phyloP scores from a whole-genome alignment of 768 basidiomycete species.

The Kwoniella bestiolae region DNA sequence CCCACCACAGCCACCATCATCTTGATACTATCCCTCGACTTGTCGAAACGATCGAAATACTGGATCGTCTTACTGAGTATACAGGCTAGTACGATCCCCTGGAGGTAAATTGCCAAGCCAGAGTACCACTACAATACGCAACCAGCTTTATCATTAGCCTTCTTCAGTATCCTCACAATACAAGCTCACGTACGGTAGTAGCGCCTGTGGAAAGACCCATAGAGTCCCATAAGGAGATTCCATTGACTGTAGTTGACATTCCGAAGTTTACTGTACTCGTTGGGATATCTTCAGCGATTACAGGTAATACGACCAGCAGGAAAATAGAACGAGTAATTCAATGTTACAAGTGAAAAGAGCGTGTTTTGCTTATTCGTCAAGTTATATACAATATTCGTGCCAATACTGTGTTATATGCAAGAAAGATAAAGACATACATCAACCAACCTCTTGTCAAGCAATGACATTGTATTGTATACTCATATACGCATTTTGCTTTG shows the following conservation, averaged over 20 bases:
- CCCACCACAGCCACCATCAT: not conserved
- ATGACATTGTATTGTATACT: not conserved
- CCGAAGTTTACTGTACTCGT: too few relatives aligned
- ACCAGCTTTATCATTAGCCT: too few relatives aligned
- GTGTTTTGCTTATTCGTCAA: too few relatives aligned
- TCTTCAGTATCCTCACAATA: too few relatives aligned
- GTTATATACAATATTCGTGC: too few relatives aligned
- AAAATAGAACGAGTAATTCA: too few relatives aligned
- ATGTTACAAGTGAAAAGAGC: too few relatives aligned
- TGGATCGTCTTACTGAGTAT: not conserved
- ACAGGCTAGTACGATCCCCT: not conserved
- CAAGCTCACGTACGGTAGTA: not conserved
- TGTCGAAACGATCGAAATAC: not conserved
- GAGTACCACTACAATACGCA: not conserved
- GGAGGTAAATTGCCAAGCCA: not conserved
- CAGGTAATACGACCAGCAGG: too few relatives aligned
- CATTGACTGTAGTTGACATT: not conserved
- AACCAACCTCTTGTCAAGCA: too few relatives aligned
- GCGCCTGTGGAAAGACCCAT: not conserved
- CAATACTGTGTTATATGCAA: too few relatives aligned
- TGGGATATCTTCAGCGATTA: not conserved
- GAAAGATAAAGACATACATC: too few relatives aligned
- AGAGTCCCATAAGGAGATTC: not conserved
- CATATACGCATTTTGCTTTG: not conserved
- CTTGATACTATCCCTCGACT: not conserved